Base-by-base conservation (phyloP, 225 moss, liverwort and hornwort genomes). In the Marchantia polymorpha region DNA sequence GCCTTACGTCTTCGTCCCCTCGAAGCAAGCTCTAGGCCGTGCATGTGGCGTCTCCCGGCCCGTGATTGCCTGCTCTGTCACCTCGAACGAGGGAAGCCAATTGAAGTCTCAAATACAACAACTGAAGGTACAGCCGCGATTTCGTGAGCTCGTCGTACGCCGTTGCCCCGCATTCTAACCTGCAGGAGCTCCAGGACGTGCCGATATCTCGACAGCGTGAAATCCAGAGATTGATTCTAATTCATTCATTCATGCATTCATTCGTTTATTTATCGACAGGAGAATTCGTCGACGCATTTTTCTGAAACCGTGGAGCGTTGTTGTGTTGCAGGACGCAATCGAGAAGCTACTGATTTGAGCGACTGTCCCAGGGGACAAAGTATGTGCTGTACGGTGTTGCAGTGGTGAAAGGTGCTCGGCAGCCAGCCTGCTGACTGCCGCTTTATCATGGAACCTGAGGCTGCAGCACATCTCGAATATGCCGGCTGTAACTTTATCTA, bases 11-110 rank as follows among this genome's bases (percentile, higher is more conserved):
- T 99, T 99, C 66, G 94, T 99, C 75, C 94, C 97, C 10, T 92
- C 92, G 12, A 99, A 99, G 87, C 97, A 99, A 82, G 94, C 97
- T 25, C 86, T 94, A 0, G 97, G 97, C 4, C 83, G 97, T 63
- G 97, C 97, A 6, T 99, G 97, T 69, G 97, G 97, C 0, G 97
- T 99, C 0, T 93, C 97, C 0, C 88, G 97, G 69, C 97, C 97
- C 16, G 96, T 96, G 75, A 94, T 96, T 72, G 93, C 96, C 8
- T 96, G 96, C 81, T 94, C 94, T 22, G 96, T 96, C 0, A 96
- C 96, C 39, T 94, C 94, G 12, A 96, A 96, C 59, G 96, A 96
- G 83, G 96, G 96, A 64, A 92, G 92, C 56, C 94, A 94, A 85
- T 87, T 96, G 78, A 96, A 94, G 88, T 81, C 92, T 23, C 96